A percentile compares a stretch with the other conserved stretches of the same genome.
Conservation (phyloP, 164 flowering plant genomes). For the Piper longum region DNA sequence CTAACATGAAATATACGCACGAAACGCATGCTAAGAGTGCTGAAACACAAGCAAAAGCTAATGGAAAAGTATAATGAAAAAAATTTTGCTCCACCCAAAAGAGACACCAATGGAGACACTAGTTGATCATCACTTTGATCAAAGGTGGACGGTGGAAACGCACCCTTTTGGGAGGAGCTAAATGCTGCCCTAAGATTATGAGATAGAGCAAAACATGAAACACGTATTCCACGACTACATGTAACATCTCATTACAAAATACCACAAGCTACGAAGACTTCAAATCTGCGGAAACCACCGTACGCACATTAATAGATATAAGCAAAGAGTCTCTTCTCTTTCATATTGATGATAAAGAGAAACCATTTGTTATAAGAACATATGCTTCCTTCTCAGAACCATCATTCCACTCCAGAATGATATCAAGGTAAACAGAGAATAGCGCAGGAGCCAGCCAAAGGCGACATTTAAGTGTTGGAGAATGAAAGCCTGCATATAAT, state of each 20-base stretch:
- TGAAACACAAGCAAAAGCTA: too few relatives aligned
- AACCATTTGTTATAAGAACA: slow-evolving; percentile 34
- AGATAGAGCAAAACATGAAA: background rate
- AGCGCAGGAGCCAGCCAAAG: background rate
- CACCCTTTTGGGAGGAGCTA: too few relatives aligned
- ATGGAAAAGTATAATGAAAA: too few relatives aligned
- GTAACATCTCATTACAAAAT: slow-evolving; percentile 61
- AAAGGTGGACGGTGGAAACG: too few relatives aligned
- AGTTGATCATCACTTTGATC: too few relatives aligned
- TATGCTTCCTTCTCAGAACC: slow-evolving; percentile 16
- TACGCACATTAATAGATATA: slow-evolving; percentile 39
- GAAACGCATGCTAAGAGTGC: too few relatives aligned
- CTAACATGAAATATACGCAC: too few relatives aligned
- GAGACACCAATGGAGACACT: too few relatives aligned
- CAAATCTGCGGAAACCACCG: slow-evolving; percentile 47
- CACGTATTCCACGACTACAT: slow-evolving; percentile 70
- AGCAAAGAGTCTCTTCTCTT: slow-evolving; percentile 60
- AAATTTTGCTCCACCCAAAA: too few relatives aligned
- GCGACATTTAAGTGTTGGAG: background rate
- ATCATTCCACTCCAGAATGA: background rate
- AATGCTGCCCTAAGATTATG: too few relatives aligned
- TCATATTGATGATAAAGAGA: slow-evolving; percentile 45
- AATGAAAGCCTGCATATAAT: background rate
- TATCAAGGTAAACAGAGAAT: background rate
- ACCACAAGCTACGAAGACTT: slow-evolving; percentile 63